These are phyloP conservation scores for Yamadazyma membranifaciens DNA, from an alignment of 1,139 yeast species.

Conservation along the genomic window DNA sequence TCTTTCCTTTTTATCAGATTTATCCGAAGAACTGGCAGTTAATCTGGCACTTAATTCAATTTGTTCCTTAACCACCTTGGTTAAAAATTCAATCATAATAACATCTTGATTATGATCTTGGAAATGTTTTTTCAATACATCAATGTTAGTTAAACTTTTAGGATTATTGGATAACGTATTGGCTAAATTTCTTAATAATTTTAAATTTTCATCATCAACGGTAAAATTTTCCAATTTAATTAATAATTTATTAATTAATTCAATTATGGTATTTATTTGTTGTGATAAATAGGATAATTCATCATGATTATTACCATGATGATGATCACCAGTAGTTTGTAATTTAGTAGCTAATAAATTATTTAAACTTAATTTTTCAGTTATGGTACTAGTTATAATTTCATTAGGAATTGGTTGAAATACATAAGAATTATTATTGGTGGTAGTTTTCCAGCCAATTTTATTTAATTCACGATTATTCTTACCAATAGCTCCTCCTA, in stretches of 20 bases:
- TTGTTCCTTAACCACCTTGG: slow-evolving; percentile 84
- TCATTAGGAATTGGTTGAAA: slow-evolving; percentile 78
- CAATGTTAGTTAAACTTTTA: slow-evolving; percentile 53
- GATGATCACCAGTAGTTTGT: slow-evolving; percentile 18
- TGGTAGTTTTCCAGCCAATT: slow-evolving; percentile 19
- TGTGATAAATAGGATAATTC: slow-evolving; percentile 45
- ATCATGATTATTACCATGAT: slow-evolving; percentile 16
- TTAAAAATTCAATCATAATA: slow-evolving; percentile 77
- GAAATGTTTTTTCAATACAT: slow-evolving; percentile 60
- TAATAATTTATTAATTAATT: slow-evolving; percentile 52
- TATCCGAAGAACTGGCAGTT: slow-evolving; percentile 39
- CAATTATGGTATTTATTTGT: slow-evolving; percentile 55
- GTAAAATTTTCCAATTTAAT: slow-evolving; percentile 49
- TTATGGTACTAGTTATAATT: slow-evolving; percentile 55
- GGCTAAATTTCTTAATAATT: slow-evolving; percentile 67
- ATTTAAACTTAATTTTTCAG: slow-evolving; percentile 59
- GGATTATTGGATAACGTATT: slow-evolving; percentile 64
- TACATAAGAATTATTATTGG: slow-evolving; percentile 49
- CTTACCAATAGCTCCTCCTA: slow-evolving; percentile 74
- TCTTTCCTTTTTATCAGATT: slow-evolving; percentile 23
- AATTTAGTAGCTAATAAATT: slow-evolving; percentile 26
- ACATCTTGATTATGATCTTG: slow-evolving; percentile 79
- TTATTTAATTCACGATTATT: slow-evolving; percentile 18
- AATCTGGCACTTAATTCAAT: slow-evolving; percentile 76
- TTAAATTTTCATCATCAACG: slow-evolving; percentile 42